Evolutionary conservation across 1,139 yeast genomes (phyloP).

Genomic region (Meyerozyma guilliermondii): DNA sequence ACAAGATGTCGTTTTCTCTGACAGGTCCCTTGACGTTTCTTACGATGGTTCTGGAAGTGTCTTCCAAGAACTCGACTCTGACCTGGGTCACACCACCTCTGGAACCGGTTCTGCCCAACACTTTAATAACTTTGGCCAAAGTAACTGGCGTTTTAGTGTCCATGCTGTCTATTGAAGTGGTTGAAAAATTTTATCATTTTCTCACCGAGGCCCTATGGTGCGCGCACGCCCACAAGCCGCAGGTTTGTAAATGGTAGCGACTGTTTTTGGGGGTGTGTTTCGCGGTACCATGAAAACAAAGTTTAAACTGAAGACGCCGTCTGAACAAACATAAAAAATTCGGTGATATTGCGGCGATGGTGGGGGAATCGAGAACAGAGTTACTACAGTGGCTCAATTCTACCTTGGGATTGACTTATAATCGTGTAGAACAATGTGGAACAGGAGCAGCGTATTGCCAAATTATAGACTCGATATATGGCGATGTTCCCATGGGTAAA

Average conservation of each 20-base stretch:
- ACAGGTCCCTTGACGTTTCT: conserved; percentile 27
- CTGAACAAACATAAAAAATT: too few species aligned
- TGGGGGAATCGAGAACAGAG: conserved; percentile 79
- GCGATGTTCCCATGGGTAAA: conserved; percentile 73
- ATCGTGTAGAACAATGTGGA: conserved; percentile 90
- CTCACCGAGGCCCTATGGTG: not conserved
- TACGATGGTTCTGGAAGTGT: conserved; percentile 24
- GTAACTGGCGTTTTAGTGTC: conserved; percentile 25
- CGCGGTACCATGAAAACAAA: conserved; percentile 1
- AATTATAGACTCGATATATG: conserved; percentile 76
- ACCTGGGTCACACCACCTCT: conserved; percentile 27
- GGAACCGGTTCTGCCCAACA: conserved; percentile 25
- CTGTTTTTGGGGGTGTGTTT: not conserved
- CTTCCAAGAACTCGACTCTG: conserved; percentile 24
- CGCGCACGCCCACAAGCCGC: not conserved
- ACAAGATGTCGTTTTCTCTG: conserved; percentile 24
- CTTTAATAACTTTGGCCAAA: conserved; percentile 24
- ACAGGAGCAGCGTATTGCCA: conserved; percentile 95
- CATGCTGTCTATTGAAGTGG: conserved; percentile 6
- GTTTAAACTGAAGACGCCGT: too few species aligned
- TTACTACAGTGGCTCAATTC: conserved; percentile 81
- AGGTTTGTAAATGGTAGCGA: not conserved
- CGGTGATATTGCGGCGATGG: conserved; percentile 13
- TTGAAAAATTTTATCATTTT: conserved; percentile 1
- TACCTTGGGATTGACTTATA: conserved; percentile 57